These are phyloP conservation scores for Scolecobasidium constrictum DNA, from an alignment of 2,329 filamentous ascomycete genomes.

Conservation along the genomic window DNA sequence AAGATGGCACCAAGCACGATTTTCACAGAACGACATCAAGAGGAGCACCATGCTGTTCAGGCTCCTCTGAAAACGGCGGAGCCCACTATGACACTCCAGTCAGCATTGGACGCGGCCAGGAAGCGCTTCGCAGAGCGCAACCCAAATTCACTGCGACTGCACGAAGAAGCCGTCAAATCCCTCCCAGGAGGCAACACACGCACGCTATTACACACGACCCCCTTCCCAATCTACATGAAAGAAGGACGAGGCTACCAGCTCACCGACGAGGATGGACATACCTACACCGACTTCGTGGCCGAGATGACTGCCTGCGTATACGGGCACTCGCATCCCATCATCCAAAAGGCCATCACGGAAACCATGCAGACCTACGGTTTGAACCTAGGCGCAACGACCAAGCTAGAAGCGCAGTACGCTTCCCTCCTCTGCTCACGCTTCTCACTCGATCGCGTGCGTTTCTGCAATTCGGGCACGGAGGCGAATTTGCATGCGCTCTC, in stretches of 20 bases:
- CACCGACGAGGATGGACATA: slow-evolving; percentile 21
- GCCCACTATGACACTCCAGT: no score
- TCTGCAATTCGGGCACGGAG: slow-evolving; percentile 57
- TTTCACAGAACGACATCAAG: no score
- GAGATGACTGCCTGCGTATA: slow-evolving; percentile 57
- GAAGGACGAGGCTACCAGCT: slow-evolving; percentile 19
- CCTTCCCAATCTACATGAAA: slow-evolving; percentile 25
- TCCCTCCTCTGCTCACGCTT: slow-evolving; percentile 44
- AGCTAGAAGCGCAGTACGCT: slow-evolving; percentile 42
- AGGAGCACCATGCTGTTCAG: no score
- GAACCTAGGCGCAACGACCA: slow-evolving; percentile 43
- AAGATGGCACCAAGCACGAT: no score
- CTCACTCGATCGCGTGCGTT: slow-evolving; percentile 35
- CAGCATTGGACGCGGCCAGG: no score
- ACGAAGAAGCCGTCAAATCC: slow-evolving; percentile 19
- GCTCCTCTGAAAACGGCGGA: no score
- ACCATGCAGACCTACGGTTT: slow-evolving; percentile 39
- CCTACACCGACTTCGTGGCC: slow-evolving; percentile 46
- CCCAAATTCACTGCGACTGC: slow-evolving; percentile 16
- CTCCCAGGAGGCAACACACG: slow-evolving; percentile 29
- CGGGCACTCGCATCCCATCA: slow-evolving; percentile 50
- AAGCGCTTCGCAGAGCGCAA: slow-evolving; percentile 13
- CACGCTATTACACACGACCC: slow-evolving; percentile 23
- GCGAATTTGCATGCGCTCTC: slow-evolving; percentile 50
- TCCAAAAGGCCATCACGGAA: slow-evolving; percentile 39